Evolutionary conservation across 2,329 filamentous ascomycete species (phyloP).

Genomic region (Trichoderma atroviride): DNA sequence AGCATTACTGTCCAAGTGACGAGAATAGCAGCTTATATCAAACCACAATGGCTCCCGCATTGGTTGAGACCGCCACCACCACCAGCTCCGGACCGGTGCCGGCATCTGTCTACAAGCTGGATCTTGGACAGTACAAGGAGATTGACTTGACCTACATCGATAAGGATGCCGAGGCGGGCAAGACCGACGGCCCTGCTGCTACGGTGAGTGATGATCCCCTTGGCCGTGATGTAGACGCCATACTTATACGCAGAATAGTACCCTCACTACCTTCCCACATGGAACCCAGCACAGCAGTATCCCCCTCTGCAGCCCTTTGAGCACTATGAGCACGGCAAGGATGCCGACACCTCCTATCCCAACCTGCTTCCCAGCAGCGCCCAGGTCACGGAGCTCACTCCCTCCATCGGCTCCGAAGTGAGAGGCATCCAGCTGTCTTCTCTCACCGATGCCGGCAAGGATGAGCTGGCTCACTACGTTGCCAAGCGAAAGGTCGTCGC

Average conservation of each 20-base stretch:
- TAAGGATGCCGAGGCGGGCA: constrained; percentile 36
- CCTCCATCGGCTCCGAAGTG: constrained; percentile 73
- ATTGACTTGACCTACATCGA: constrained; percentile 35
- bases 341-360: constrained; percentile 69
- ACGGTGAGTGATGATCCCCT: constrained; percentile 33
- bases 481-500: constrained; percentile 77
- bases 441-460: constrained; percentile 68
- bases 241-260: constrained; percentile 48
- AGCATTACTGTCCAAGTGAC: background rate
- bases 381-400: constrained; percentile 64
- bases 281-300: constrained; percentile 66
- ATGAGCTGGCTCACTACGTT: constrained; percentile 75
- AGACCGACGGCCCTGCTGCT: constrained; percentile 34
- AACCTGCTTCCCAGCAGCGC: constrained; percentile 64
- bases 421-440: constrained; percentile 70
- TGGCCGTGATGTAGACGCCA: background rate
- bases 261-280: constrained; percentile 72
- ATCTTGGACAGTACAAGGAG: constrained; percentile 39
- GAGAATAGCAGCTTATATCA: background rate
- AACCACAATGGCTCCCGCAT: constrained; percentile 33
- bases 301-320: constrained; percentile 69
- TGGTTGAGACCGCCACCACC: constrained; percentile 27
- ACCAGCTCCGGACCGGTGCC: constrained; percentile 26
- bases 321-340: constrained; percentile 74
- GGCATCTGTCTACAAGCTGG: constrained; percentile 31